Evolutionary conservation across 371 early-diverging fungal genomes (phyloP).

Genomic region (Rhizopus arrhizus): DNA sequence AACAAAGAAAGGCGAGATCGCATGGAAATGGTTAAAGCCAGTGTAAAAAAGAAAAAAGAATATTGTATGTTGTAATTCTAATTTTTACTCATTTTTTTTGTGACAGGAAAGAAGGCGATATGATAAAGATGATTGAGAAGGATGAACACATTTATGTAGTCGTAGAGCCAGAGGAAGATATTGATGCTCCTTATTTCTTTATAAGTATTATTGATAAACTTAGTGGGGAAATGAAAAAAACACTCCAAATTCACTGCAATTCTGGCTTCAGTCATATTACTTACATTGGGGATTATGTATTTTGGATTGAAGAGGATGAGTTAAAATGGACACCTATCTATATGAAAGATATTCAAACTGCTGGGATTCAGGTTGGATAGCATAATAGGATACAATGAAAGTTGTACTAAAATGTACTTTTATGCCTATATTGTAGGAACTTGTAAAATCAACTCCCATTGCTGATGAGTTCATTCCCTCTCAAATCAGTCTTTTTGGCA

Average conservation of each 20-base stretch:
- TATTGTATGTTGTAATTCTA: no score
- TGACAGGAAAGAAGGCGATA: background rate
- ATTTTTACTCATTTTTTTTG: no score
- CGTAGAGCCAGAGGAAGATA: conserved; percentile 20
- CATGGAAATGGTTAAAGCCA: conserved; percentile 28
- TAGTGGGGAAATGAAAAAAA: conserved; percentile 19
- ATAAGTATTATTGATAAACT: conserved; percentile 17
- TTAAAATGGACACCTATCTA: conserved; percentile 42
- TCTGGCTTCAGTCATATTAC: conserved; percentile 16
- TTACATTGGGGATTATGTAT: conserved; percentile 28
- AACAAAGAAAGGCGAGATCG: conserved; percentile 24
- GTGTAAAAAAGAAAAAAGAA: conserved; percentile 9
- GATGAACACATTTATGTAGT: conserved; percentile 18
- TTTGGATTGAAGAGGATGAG: conserved; percentile 40
- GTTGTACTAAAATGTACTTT: no score
- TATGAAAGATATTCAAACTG: conserved; percentile 26
- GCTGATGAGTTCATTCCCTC: conserved; percentile 18
- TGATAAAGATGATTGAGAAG: conserved; percentile 7
- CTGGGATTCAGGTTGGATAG: conserved; percentile 8
- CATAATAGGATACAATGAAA: no score
- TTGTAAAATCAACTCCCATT: conserved; percentile 16
- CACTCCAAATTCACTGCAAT: conserved; percentile 20
- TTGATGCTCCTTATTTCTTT: conserved; percentile 11
- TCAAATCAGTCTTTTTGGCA: conserved; percentile 18
- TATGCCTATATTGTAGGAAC: background rate